Conservation (phyloP, 805 yeast genomes). For the Kluyveromyces aestuarii region DNA sequence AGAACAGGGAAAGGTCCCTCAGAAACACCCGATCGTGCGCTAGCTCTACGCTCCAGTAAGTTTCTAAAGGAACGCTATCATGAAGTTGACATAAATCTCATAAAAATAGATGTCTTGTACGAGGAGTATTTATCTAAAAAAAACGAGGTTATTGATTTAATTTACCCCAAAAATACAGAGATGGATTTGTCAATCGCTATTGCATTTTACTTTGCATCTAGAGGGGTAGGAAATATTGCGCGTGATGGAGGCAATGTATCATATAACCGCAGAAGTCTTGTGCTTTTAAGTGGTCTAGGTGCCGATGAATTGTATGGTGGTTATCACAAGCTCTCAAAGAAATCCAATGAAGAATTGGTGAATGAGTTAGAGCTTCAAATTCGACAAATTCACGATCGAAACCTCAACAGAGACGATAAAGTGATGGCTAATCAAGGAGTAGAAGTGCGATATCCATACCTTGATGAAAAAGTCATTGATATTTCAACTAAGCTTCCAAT, state of each 20-base stretch:
- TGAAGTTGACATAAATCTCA: constrained; percentile 35
- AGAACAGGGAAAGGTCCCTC: constrained; percentile 51
- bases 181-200: constrained; percentile 95
- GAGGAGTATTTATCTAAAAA: constrained; percentile 48
- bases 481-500: constrained; percentile 45
- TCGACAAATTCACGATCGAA: constrained; percentile 63
- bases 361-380: constrained; percentile 64
- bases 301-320: constrained; percentile 98
- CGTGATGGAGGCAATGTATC: constrained; percentile 9
- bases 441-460: constrained; percentile 81
- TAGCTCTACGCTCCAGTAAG: constrained; percentile 58
- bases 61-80: constrained; percentile 40
- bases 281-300: constrained; percentile 85
- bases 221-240: constrained; percentile 37
- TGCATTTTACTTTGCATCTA: constrained; percentile 88
- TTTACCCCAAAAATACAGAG: constrained; percentile 80
- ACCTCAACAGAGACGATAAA: constrained; percentile 86
- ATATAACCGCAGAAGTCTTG: constrained; percentile 51
- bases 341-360: constrained; percentile 36
- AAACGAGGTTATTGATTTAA: constrained; percentile 48
- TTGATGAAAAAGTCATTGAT: constrained; percentile 53
- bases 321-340: constrained; percentile 66
- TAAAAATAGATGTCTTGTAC: constrained; percentile 69
- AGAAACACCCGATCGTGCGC: constrained; percentile 78
- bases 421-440: constrained; percentile 81